Percentiles rank a stretch among this genome's conserved stretches.
Conservation (phyloP, 192 early-diverging fungal species). For the Entomortierella parvispora region DNA sequence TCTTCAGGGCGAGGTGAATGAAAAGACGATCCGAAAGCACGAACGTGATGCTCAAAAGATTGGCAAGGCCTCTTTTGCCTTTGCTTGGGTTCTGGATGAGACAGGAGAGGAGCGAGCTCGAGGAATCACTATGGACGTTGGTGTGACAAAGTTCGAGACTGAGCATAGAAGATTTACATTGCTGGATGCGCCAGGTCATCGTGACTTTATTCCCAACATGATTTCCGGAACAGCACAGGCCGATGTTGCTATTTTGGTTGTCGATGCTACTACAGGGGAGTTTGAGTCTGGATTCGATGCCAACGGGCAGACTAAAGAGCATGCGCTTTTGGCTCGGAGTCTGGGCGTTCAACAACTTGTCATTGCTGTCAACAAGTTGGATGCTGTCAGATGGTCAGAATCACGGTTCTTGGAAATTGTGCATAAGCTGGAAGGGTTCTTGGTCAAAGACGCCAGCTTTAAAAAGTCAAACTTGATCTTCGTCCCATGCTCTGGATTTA, state of each 20-base stretch:
- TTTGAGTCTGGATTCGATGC: constrained; percentile 96
- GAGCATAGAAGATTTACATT: constrained; percentile 80
- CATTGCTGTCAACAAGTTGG: constrained; percentile 96
- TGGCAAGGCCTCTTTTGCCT: constrained; percentile 96
- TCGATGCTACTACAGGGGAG: constrained; percentile 87
- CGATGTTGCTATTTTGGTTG: constrained; percentile 94
- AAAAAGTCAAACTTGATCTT: constrained; percentile 75
- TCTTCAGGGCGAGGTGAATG: constrained; percentile 87
- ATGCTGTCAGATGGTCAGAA: constrained; percentile 87
- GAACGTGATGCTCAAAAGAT: constrained; percentile 92
- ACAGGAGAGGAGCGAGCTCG: constrained; percentile 91
- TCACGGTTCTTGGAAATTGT: constrained; percentile 82
- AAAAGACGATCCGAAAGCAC: constrained; percentile 87
- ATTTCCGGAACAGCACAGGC: constrained; percentile 95
- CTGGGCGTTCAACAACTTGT: constrained; percentile 93
- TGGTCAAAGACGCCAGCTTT: constrained; percentile 83
- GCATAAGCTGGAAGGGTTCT: constrained; percentile 72
- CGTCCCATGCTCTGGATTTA: constrained; percentile 93
- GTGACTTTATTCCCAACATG: constrained; percentile 99
- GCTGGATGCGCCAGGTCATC: constrained; percentile 96
- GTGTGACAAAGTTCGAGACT: constrained; percentile 90
- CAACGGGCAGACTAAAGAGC: constrained; percentile 97
- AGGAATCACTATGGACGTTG: constrained; percentile 98
- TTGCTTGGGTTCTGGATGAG: constrained; percentile 98
- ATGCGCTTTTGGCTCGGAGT: constrained; percentile 89